These are phyloP conservation scores for Citrus mangshanensis DNA, from an alignment of 345 rosid species.

Conservation along the genomic window DNA sequence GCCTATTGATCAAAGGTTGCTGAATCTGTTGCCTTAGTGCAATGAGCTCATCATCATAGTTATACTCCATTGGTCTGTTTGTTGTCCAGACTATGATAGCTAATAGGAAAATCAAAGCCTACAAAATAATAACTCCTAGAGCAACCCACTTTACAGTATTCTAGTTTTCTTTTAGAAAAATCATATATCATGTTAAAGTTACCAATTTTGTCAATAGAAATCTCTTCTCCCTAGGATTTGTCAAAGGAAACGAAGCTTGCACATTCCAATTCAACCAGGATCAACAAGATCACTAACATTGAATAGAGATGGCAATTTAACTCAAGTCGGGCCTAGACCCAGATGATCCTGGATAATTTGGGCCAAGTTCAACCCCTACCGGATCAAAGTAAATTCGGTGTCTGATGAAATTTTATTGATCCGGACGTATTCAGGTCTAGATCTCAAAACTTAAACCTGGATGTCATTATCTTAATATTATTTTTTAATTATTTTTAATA, in stretches of 20 bases:
- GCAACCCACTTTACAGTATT: slow-evolving; percentile 77
- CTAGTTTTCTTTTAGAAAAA: slow-evolving; percentile 76
- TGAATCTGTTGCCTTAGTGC: slow-evolving; percentile 71
- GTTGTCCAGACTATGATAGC: slow-evolving; percentile 34
- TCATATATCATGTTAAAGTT: slow-evolving; percentile 60
- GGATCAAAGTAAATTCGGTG: too few species aligned
- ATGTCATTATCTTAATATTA: too few species aligned
- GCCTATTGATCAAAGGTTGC: slow-evolving; percentile 76
- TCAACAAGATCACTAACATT: slow-evolving; percentile 66
- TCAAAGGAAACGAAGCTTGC: slow-evolving; percentile 88
- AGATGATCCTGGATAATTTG: too few species aligned
- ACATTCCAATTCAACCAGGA: slow-evolving; percentile 72
- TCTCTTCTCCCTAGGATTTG: slow-evolving; percentile 71
- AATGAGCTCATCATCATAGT: slow-evolving; percentile 84
- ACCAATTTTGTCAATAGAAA: slow-evolving; percentile 83
- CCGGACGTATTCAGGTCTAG: rapidly evolving
- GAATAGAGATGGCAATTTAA: slow-evolving; percentile 31
- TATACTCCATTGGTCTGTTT: slow-evolving; percentile 68
- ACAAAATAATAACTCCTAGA: slow-evolving; percentile 72
- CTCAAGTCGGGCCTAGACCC: too few species aligned
- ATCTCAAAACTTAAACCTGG: too few species aligned
- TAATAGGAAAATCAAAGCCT: slow-evolving; percentile 74
- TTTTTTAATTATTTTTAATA: too few species aligned
- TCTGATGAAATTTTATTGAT: too few species aligned
- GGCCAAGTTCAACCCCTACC: too few species aligned